phyloP scores from a whole-genome alignment of 2,329 filamentous ascomycete genomes.

The Alternaria gaisen region DNA sequence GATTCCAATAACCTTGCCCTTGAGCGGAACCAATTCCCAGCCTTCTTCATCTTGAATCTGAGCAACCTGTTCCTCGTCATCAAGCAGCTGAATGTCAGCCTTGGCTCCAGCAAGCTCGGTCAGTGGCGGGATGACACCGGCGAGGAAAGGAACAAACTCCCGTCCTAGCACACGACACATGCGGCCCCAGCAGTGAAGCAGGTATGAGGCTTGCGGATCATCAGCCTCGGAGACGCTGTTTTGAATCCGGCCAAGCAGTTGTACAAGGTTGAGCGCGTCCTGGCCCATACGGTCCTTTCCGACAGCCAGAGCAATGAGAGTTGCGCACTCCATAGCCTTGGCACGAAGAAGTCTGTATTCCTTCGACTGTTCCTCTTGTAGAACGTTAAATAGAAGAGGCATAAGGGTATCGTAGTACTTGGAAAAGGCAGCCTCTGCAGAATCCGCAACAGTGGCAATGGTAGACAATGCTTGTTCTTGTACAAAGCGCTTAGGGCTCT shows the following conservation, averaged over 20 bases:
- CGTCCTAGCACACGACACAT: slow-evolving; percentile 94
- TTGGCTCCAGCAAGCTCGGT: slow-evolving; percentile 91
- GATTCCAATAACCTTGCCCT: slow-evolving; percentile 98
- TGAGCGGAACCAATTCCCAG: slow-evolving; percentile 96
- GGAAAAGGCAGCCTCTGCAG: slow-evolving; percentile 90
- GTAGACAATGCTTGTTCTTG: slow-evolving; percentile 98
- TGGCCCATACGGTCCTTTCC: slow-evolving; percentile 89
- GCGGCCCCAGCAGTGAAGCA: slow-evolving; percentile 98
- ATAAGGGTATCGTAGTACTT: slow-evolving; percentile 97
- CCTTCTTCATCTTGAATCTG: slow-evolving; percentile 93
- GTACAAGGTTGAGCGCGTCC: slow-evolving; percentile 87
- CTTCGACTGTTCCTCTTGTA: slow-evolving; percentile 90
- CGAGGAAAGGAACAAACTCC: slow-evolving; percentile 92
- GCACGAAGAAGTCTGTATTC: slow-evolving; percentile 90
- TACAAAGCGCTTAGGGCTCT: slow-evolving; percentile 93
- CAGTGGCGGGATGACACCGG: slow-evolving; percentile 92
- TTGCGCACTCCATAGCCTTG: slow-evolving; percentile 99
- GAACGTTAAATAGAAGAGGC: slow-evolving; percentile 89
- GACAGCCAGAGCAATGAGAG: slow-evolving; percentile 92
- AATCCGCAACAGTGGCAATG: slow-evolving; percentile 98
- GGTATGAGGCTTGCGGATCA: slow-evolving; percentile 94
- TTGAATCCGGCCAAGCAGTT: slow-evolving; percentile 88
- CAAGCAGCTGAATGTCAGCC: slow-evolving; percentile 94
- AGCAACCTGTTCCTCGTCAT: slow-evolving; percentile 93
- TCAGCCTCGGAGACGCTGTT: slow-evolving; percentile 82